A percentile compares a stretch with the other conserved stretches of the same genome.
Evolutionary conservation across 176 grass and related monocot species (phyloP).

Genomic region (Oryza officinalis): DNA sequence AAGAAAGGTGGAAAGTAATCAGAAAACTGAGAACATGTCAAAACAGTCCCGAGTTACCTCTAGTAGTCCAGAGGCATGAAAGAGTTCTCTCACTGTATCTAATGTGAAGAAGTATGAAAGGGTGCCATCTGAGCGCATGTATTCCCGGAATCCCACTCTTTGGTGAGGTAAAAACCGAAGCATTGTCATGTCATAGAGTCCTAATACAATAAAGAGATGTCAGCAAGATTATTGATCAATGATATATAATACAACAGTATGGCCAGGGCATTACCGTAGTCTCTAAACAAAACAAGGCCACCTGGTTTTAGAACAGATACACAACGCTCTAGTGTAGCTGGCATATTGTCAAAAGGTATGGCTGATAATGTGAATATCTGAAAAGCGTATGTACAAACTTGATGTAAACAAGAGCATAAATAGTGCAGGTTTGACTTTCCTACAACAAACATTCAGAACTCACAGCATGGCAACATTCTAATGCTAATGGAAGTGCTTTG

Average conservation of each 20-base stretch:
- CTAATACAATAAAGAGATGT: slow-evolving; percentile 38
- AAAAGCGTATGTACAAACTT: slow-evolving; percentile 18
- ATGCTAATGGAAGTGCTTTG: not conserved
- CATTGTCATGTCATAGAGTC: slow-evolving; percentile 99
- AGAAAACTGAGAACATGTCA: not conserved
- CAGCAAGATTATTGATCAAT: not conserved
- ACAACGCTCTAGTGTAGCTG: slow-evolving; percentile 55
- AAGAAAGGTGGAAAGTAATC: slow-evolving; percentile 3
- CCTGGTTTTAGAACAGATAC: slow-evolving; percentile 80
- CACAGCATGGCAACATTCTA: not conserved
- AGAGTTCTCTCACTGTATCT: slow-evolving; percentile 70
- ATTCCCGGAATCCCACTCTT: slow-evolving; percentile 80
- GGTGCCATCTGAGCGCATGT: slow-evolving; percentile 89
- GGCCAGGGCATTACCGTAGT: slow-evolving; percentile 63
- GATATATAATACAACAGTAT: not conserved
- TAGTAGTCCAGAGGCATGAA: slow-evolving; percentile 67
- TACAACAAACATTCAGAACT: not conserved
- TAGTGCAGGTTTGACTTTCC: not conserved
- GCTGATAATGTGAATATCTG: slow-evolving; percentile 98
- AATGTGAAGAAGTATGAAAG: slow-evolving; percentile 89
- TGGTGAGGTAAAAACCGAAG: slow-evolving; percentile 79
- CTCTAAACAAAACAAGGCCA: slow-evolving; percentile 82
- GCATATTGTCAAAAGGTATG: slow-evolving; percentile 67
- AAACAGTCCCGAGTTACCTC: slow-evolving; percentile 53
- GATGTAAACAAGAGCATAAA: not conserved